Evolutionary conservation across 495 filamentous ascomycete species (phyloP).

Genomic region (Rhizodiscina lignyota): DNA sequence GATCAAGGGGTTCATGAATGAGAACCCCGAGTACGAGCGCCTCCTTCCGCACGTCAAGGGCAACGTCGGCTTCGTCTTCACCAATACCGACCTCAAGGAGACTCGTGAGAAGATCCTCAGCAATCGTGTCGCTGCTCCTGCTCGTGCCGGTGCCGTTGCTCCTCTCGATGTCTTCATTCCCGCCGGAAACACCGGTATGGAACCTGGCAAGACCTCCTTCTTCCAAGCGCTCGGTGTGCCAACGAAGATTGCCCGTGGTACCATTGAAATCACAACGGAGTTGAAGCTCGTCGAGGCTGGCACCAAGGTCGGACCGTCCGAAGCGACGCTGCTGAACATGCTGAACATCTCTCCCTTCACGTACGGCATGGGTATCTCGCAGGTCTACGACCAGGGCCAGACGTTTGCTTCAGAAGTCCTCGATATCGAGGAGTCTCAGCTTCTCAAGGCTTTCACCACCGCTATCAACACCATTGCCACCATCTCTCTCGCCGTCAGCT

Average conservation of each 20-base stretch:
- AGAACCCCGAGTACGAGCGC: slow-evolving; percentile 92
- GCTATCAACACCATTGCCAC: slow-evolving; percentile 77
- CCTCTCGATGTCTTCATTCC: slow-evolving; percentile 82
- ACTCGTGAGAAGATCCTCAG: slow-evolving; percentile 84
- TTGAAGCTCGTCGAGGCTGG: slow-evolving; percentile 93
- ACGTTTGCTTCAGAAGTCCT: slow-evolving; percentile 68
- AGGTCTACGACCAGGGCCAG: slow-evolving; percentile 95
- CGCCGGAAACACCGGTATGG: slow-evolving; percentile 99
- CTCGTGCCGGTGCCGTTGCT: slow-evolving; percentile 89
- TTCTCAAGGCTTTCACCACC: slow-evolving; percentile 64
- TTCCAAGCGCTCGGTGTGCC: slow-evolving; percentile 99
- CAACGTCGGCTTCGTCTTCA: slow-evolving; percentile 99
- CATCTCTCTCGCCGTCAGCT: slow-evolving; percentile 80
- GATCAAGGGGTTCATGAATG: slow-evolving; percentile 81
- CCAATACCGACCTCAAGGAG: slow-evolving; percentile 83
- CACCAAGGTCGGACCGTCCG: slow-evolving; percentile 90
- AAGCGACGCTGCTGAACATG: slow-evolving; percentile 97
- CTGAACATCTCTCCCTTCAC: slow-evolving; percentile 99
- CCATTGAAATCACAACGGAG: slow-evolving; percentile 98
- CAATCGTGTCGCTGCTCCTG: slow-evolving; percentile 95
- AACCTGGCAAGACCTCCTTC: slow-evolving; percentile 99
- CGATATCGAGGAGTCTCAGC: slow-evolving; percentile 84
- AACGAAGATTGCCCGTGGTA: slow-evolving; percentile 99
- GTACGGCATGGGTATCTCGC: slow-evolving; percentile 89
- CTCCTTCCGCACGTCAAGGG: slow-evolving; percentile 84